Evolutionary conservation across 345 rosid genomes (phyloP), one percentile per base, ranked within the genome.

Genomic region (Eucalyptus melliodora): DNA sequence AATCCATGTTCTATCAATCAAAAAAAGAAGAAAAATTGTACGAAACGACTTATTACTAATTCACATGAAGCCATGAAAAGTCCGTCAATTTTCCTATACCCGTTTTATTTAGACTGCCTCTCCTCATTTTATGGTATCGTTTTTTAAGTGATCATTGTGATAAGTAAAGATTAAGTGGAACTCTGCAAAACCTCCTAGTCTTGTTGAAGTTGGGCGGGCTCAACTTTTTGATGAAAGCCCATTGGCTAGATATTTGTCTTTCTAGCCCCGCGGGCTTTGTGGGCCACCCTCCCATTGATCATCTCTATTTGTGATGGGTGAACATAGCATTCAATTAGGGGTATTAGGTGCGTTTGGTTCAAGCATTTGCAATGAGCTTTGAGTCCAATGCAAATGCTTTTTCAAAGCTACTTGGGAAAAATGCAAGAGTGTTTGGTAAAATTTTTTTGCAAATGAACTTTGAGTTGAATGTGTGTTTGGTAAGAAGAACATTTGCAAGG

Each of bases 1-100:
- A 3, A 5, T 72, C 2, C 0, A 4, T 0, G 2, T 72, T 72
- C 11, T 65, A 65, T 65, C 44, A 37, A 10, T 37, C 13, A 11
- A 72, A 0, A 44, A 5, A 72, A 11, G 5, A 16, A 17, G 2
- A 9, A 34, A 69, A 17, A 17, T 69, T 69, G 4, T 11, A 34
- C 2, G 11, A n/a, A 67, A 15, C 2, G 2, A 67, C 9, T 31
- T 17, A 16, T 31, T 31, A 67, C 40, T 4, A 8, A 67, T 8
- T 31, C 80, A 16, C 82, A 34, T 72, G 45, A 72, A 19, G 26
- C 45, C 45, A 34, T 11, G 45, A 37, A 37, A 72, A 72, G 1
- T 72, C 82, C 5, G 1, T 17, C 1, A 37, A 72, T 37, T 72
- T 69, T 37, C 82, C 45, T 72, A 40, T 0, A 10, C 9, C 26